A percentile compares a stretch with the other conserved stretches of the same genome.
phyloP scores from a whole-genome alignment of 1,139 yeast species.

The Candida mesenterica region DNA sequence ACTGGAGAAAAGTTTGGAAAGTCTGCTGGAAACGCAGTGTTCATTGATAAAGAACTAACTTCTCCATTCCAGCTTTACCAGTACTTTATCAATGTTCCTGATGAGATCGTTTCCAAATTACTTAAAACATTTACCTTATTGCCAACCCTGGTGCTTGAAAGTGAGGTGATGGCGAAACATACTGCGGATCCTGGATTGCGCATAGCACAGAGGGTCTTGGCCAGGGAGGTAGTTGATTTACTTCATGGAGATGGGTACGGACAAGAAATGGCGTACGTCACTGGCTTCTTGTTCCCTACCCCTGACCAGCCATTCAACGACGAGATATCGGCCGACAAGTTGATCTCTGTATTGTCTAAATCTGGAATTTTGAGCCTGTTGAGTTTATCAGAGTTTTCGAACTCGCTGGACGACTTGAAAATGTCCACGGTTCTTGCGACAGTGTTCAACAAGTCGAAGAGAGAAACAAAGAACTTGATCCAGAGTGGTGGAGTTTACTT shows the following conservation, averaged over 20 bases:
- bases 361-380: slow-evolving; percentile 59
- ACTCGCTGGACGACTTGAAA: slow-evolving; percentile 32
- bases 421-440: slow-evolving; percentile 41
- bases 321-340: slow-evolving; percentile 47
- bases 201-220: slow-evolving; percentile 72
- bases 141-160: slow-evolving; percentile 58
- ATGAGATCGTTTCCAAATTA: slow-evolving; percentile 67
- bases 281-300: slow-evolving; percentile 65
- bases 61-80: slow-evolving; percentile 84
- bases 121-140: slow-evolving; percentile 77
- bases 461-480: slow-evolving; percentile 63
- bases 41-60: slow-evolving; percentile 71
- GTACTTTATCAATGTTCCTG: slow-evolving; percentile 77
- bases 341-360: slow-evolving; percentile 56
- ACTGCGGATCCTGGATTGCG: slow-evolving; percentile 57
- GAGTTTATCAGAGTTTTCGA: slow-evolving; percentile 29
- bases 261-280: slow-evolving; percentile 58
- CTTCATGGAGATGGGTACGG: slow-evolving; percentile 84
- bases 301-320: slow-evolving; percentile 51
- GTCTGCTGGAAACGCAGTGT: slow-evolving; percentile 95
- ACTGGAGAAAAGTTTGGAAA: slow-evolving; percentile 95
- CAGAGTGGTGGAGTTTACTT: slow-evolving; percentile 72
- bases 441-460: slow-evolving; percentile 38
- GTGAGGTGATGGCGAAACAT: slow-evolving; percentile 52
- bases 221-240: slow-evolving; percentile 81